Percentiles rank a stretch among this genome's conserved stretches.
phyloP scores from a whole-genome alignment of 2,329 filamentous ascomycete genomes.

The Colletotrichum magnum region DNA sequence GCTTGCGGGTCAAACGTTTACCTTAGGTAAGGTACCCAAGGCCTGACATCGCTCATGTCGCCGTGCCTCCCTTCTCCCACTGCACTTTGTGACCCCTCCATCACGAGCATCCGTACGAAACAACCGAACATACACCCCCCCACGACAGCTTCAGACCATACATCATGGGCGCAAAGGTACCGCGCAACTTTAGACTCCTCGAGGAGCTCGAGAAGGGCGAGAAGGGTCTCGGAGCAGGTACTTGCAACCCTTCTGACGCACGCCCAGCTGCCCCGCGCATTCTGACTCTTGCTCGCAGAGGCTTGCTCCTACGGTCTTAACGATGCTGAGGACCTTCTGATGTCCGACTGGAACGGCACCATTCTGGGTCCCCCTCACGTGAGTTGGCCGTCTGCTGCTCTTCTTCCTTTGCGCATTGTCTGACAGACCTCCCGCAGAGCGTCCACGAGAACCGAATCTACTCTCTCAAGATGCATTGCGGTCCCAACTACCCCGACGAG shows the following conservation, averaged over 20 bases:
- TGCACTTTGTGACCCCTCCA: conserved; percentile 34
- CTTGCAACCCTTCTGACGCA: conserved; percentile 45
- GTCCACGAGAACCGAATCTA: conserved; percentile 99
- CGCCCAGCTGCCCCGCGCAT: conserved; percentile 7
- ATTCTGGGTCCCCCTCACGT: conserved; percentile 97
- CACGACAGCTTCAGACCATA: conserved; percentile 7
- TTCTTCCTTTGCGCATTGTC: conserved; percentile 2
- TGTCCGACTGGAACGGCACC: conserved; percentile 99
- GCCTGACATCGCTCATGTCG: conserved; percentile 2
- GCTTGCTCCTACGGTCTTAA: conserved; percentile 97
- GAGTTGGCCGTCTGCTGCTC: conserved; percentile 54
- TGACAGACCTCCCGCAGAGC: conserved; percentile 68
- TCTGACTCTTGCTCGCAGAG: conserved; percentile 67
- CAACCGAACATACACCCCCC: conserved; percentile 14
- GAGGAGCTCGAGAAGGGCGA: conserved; percentile 99
- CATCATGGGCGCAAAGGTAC: conserved; percentile 73
- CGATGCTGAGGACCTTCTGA: conserved; percentile 92
- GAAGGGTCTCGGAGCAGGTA: conserved; percentile 94
- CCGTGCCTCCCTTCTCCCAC: conserved; percentile 9
- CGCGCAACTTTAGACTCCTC: conserved; percentile 94
- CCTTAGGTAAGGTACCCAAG: not conserved
- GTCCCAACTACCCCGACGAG: conserved; percentile 86
- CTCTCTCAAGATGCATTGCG: conserved; percentile 97
- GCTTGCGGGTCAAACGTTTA: not conserved
- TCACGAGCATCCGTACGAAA: conserved; percentile 10